phyloP scores from a whole-genome alignment of 163 green algal species.

The Scenedesmus sp. region DNA sequence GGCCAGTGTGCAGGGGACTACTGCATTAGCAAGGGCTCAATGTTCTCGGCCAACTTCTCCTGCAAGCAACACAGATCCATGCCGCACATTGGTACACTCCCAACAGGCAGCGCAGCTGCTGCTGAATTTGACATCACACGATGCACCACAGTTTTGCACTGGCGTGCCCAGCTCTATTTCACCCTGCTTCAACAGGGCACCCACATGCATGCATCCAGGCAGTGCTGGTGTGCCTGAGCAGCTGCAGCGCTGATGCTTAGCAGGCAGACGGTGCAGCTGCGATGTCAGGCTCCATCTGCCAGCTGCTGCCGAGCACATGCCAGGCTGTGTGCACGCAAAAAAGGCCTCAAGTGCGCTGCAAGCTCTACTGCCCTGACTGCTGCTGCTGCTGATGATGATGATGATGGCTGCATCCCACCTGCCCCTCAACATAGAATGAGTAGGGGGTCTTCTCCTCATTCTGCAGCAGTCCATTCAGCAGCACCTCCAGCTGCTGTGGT shows the following conservation, averaged over 20 bases:
- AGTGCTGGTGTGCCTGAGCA: too few species aligned
- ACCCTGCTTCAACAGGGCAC: too few species aligned
- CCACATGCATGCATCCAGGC: not conserved
- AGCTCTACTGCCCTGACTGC: not conserved
- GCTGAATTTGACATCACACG: too few species aligned
- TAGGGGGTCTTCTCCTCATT: conserved; percentile 90
- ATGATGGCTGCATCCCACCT: conserved; percentile 63
- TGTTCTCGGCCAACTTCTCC: conserved; percentile 75
- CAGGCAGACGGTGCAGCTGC: too few species aligned
- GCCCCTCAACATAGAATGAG: conserved; percentile 92
- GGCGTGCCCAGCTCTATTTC: too few species aligned
- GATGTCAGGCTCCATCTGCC: not conserved
- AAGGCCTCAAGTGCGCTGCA: too few species aligned
- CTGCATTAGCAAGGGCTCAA: not conserved
- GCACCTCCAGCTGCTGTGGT: conserved; percentile 86
- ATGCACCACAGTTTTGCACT: too few species aligned
- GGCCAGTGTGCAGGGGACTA: not conserved
- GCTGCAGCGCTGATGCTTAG: too few species aligned
- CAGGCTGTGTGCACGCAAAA: not conserved
- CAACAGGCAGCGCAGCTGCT: too few species aligned
- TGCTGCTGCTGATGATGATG: not conserved
- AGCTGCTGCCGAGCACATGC: not conserved
- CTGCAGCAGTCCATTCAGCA: conserved; percentile 92
- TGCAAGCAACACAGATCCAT: conserved; percentile 43
- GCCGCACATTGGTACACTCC: not conserved